Evolutionary conservation across 306 rosid genomes (phyloP), one percentile per base, ranked within the genome.

Genomic region (Casuarina cunninghamiana): DNA sequence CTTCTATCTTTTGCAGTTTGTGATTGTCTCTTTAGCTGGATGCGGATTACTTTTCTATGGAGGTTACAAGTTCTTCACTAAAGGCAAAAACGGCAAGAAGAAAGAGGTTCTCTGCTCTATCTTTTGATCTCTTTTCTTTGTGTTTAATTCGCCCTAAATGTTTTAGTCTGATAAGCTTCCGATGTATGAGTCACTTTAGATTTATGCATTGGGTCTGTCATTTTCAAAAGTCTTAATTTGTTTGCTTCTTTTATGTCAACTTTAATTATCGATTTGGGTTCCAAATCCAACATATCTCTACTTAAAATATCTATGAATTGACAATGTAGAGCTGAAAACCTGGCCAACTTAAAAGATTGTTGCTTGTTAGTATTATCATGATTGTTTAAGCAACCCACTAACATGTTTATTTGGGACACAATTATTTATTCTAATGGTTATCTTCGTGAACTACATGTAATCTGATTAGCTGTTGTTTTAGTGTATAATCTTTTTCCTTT

Each of bases 21-120:
- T 88, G 76, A 77, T 84, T 38, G 79, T 81, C 78, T 88, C 94
- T 69, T 76, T 90, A 77, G 61, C 89, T 50, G 91, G 93, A 73
- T 88, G 83, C 79, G 89, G 88, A 37, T 0, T 80, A 53, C 71
- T 80, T 76, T 5, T 84, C 69, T 91, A 82, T 21, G 83, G 89
- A 16, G 75, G 89, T 42, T 89, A 86, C 84, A 83, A 85, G 80
- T 67, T 57, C 69, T 89, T 78, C 66, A 81, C 84, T 16, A 37
- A 58, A 80, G 88, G 83, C 85, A 87, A 85, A 74, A 70, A 63
- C 43, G 84, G 51, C 82, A 79, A 86, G 75, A 86, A 88, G 73
- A 88, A 84, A 77, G 91, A 88, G 94, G 94, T 88, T 83, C 58
- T 3, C 49, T 68, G 35, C 8, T 72, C 60, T 58, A 50, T 49